Evolutionary conservation across 148 eudicot species (phyloP).

Genomic region (Euryodendron excelsum): DNA sequence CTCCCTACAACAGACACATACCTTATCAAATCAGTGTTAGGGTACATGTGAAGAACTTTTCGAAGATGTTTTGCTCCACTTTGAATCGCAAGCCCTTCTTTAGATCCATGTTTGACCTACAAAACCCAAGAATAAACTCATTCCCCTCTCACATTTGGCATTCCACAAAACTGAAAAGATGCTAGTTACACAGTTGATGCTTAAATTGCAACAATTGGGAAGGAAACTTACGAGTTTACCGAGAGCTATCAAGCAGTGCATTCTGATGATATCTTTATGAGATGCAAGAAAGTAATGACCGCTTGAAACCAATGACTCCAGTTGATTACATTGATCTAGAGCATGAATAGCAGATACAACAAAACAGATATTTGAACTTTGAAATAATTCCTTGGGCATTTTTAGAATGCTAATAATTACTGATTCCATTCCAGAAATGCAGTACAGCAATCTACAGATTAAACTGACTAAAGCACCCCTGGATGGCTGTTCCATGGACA

Average conservation of each 20-base stretch:
- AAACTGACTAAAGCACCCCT: conserved; percentile 55
- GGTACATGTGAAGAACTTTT: conserved; percentile 78
- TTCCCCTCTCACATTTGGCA: conserved; percentile 1
- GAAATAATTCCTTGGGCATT: conserved; percentile 61
- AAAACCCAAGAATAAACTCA: conserved; percentile 10
- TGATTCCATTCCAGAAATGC: conserved; percentile 66
- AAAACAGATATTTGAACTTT: conserved; percentile 74
- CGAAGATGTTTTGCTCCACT: conserved; percentile 71
- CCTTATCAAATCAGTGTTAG: conserved; percentile 67
- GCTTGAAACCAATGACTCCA: conserved; percentile 64
- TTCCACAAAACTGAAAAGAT: conserved; percentile 9
- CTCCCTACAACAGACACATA: conserved; percentile 20
- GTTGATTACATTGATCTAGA: conserved; percentile 56
- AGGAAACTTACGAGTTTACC: conserved; percentile 65
- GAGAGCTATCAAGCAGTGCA: conserved; percentile 72
- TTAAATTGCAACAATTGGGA: conserved; percentile 6
- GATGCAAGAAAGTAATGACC: conserved; percentile 55
- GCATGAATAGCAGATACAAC: conserved; percentile 80
- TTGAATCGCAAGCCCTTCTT: conserved; percentile 49
- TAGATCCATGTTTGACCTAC: conserved; percentile 64
- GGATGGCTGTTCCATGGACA: conserved; percentile 45
- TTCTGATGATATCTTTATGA: conserved; percentile 56
- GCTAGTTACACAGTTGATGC: background rate
- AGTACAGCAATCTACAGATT: conserved; percentile 59
- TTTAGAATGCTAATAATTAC: conserved; percentile 55